These are phyloP conservation scores for Babesia ovata DNA, from an alignment of 169 alveolate genomes.

Conservation along the genomic window DNA sequence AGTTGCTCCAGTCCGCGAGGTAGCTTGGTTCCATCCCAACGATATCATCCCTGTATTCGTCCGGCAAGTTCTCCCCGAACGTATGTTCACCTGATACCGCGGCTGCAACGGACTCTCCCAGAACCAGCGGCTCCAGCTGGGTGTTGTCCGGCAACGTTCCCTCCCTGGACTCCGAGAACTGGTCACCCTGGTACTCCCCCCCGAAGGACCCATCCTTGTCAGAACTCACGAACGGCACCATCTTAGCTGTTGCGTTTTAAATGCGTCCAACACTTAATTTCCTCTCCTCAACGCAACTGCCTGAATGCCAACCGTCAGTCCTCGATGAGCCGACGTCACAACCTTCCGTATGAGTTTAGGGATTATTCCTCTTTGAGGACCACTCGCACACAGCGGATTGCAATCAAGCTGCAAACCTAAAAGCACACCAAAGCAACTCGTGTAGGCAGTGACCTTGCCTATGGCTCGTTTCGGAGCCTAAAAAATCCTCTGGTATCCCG, in stretches of 20 bases:
- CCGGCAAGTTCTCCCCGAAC: not conserved
- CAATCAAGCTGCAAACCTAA: no score
- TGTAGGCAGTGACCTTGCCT: no score
- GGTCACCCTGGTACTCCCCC: constrained; percentile 8
- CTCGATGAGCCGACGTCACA: no score
- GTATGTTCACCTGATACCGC: not conserved
- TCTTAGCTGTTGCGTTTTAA: not conserved
- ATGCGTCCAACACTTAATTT: no score
- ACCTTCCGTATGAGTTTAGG: no score
- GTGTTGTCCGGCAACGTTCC: not conserved
- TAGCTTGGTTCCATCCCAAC: constrained; percentile 51
- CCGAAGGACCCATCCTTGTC: not conserved
- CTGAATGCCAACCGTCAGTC: no score
- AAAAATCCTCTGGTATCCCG: no score
- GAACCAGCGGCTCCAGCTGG: constrained; percentile 28
- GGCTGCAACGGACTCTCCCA: constrained; percentile 22
- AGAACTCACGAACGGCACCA: constrained; percentile 7
- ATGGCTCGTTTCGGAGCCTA: no score
- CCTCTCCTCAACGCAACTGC: no score
- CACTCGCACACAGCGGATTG: no score
- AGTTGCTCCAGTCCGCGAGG: constrained; percentile 36
- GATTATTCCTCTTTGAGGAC: no score
- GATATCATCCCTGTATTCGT: constrained; percentile 11
- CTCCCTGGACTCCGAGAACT: not conserved
- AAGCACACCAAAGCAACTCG: no score